phyloP scores from a whole-genome alignment of 495 filamentous ascomycete genomes.

The Oleoguttula mirabilis region DNA sequence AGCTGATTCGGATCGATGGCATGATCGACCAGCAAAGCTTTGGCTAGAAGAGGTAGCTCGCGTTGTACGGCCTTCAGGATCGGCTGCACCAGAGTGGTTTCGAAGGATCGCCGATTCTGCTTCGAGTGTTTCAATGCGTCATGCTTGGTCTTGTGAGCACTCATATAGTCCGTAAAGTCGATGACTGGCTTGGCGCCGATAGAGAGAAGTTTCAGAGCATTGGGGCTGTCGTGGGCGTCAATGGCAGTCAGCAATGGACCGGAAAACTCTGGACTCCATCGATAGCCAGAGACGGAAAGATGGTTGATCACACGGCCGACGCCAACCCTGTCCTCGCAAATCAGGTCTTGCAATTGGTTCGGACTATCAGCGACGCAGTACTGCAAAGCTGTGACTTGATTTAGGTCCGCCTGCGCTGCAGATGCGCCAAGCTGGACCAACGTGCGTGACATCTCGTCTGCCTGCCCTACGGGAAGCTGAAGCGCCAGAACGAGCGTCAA shows the following conservation, averaged over 20 bases:
- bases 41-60: constrained; percentile 39
- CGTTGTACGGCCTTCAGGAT: constrained; percentile 44
- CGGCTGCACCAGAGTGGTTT: constrained; percentile 40
- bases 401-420: constrained; percentile 55
- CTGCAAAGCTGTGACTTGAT: constrained; percentile 48
- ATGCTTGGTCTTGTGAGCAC: constrained; percentile 23
- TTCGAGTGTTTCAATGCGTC: constrained; percentile 24
- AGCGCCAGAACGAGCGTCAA: constrained; percentile 54
- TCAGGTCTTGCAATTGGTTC: constrained; percentile 46
- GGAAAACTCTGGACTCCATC: constrained; percentile 14
- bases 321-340: constrained; percentile 48
- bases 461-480: constrained; percentile 42
- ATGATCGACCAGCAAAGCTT: constrained; percentile 39
- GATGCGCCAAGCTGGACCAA: constrained; percentile 62
- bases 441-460: constrained; percentile 44
- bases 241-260: constrained; percentile 40
- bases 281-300: constrained; percentile 27
- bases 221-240: constrained; percentile 23
- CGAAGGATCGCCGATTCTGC: constrained; percentile 32
- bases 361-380: constrained; percentile 36
- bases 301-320: constrained; percentile 53
- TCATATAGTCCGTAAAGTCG: constrained; percentile 34
- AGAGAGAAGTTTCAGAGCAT: constrained; percentile 35
- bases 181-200: constrained; percentile 33
- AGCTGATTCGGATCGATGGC: constrained; percentile 46